Conservation (phyloP, 108 stramenopile species). For the Mayamaea pseudoterrestris region DNA sequence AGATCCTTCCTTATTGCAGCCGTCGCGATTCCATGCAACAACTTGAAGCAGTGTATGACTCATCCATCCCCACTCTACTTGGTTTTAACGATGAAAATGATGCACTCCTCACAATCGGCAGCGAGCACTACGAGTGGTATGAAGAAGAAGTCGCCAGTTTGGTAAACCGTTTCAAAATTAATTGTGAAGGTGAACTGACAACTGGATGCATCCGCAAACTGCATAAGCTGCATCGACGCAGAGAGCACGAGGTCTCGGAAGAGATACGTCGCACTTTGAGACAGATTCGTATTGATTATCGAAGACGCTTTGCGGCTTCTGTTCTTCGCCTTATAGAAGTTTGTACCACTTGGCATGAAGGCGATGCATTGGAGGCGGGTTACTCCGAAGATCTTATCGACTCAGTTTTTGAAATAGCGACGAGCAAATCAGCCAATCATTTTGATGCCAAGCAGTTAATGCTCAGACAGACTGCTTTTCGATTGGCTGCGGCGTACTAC, state of each 20-base stretch:
- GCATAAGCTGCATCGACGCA: background rate
- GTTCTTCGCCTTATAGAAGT: no score
- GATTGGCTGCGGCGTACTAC: no score
- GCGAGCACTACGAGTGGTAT: background rate
- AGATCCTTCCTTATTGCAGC: background rate
- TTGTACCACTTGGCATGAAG: no score
- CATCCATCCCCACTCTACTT: background rate
- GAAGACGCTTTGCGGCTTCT: no score
- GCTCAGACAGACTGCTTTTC: no score
- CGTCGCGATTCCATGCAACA: background rate
- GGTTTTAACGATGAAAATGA: conserved; percentile 2
- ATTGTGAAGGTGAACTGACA: conserved; percentile 2
- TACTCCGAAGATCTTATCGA: no score
- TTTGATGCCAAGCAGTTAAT: no score
- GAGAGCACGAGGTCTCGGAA: conserved; percentile 3
- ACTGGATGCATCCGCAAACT: conserved; percentile 8
- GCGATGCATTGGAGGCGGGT: no score
- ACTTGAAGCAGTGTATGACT: background rate
- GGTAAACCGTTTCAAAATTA: conserved; percentile 8
- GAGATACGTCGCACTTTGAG: conserved; percentile 5
- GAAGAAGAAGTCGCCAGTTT: conserved; percentile 1
- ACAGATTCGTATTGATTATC: no score
- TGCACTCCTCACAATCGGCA: background rate
- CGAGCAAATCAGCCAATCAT: no score
- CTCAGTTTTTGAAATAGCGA: no score